A percentile compares a stretch with the other conserved stretches of the same genome.
phyloP scores from a whole-genome alignment of 2,329 filamentous ascomycete species.

The Rhynchosporium secalis region DNA sequence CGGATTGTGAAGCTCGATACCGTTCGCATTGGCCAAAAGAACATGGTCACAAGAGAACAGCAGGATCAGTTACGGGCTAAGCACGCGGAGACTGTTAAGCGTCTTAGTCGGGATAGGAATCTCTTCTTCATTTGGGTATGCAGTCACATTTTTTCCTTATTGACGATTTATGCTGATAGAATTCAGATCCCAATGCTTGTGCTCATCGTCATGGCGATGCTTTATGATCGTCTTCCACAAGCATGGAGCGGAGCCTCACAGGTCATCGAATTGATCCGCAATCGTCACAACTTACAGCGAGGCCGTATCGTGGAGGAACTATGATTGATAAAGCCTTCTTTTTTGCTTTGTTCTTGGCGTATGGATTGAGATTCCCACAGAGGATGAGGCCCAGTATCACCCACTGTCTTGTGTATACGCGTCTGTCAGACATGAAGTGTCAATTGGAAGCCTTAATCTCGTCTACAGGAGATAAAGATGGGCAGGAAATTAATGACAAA shows the following conservation, averaged over 20 bases:
- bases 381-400: not conserved
- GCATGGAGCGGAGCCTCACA: slow-evolving; percentile 38
- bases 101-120: slow-evolving; percentile 62
- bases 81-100: slow-evolving; percentile 63
- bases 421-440: too few species aligned
- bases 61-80: slow-evolving; percentile 62
- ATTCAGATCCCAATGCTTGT: slow-evolving; percentile 52
- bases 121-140: slow-evolving; percentile 69
- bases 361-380: not conserved
- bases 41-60: slow-evolving; percentile 64
- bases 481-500: slow-evolving; percentile 7
- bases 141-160: not conserved
- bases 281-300: slow-evolving; percentile 14
- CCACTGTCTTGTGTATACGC: not conserved
- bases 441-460: not conserved
- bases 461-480: not conserved
- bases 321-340: slow-evolving; percentile 15
- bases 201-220: slow-evolving; percentile 50
- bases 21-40: slow-evolving; percentile 62
- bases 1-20: slow-evolving; percentile 41
- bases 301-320: slow-evolving; percentile 36
- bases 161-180: slow-evolving; percentile 25
- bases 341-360: slow-evolving; percentile 1
- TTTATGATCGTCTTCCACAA: slow-evolving; percentile 53
- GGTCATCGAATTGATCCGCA: slow-evolving; percentile 29